Conservation (phyloP, 768 basidiomycete species). For the Boletus bicolor region DNA sequence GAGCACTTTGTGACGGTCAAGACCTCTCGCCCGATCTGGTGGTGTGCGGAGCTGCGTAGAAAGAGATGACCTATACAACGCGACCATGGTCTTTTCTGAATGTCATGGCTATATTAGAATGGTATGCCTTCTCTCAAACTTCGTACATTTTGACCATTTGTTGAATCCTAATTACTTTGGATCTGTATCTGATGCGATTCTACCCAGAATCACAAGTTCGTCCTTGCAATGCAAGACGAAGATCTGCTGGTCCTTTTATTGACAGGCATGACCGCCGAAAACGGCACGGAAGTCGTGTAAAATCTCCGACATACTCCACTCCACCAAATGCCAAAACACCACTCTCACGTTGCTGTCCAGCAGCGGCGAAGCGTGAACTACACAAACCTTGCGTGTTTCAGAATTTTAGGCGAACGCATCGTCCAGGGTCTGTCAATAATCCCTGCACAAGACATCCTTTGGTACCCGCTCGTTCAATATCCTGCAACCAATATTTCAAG, state of each 20-base stretch:
- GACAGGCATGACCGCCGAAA: not conserved
- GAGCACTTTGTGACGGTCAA: slow-evolving; percentile 64
- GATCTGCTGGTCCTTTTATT: too few species aligned
- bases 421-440: too few species aligned
- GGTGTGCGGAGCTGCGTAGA: slow-evolving; percentile 72
- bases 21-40: slow-evolving; percentile 85
- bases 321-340: not conserved
- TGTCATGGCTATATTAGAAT: too few species aligned
- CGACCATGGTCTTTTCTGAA: not conserved
- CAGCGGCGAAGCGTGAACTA: not conserved
- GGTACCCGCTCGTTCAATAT: too few species aligned
- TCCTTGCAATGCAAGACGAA: not conserved
- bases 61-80: not conserved
- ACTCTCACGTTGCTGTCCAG: not conserved
- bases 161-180: not conserved
- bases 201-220: too few species aligned
- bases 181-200: too few species aligned
- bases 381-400: not conserved
- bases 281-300: not conserved
- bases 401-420: not conserved
- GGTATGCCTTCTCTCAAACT: too few species aligned
- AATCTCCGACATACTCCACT: not conserved
- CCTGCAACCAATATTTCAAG: not conserved
- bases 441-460: too few species aligned
- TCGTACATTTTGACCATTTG: not conserved